These are phyloP conservation scores for Linum tenue DNA, from an alignment of 345 rosid genomes.

Conservation along the genomic window DNA sequence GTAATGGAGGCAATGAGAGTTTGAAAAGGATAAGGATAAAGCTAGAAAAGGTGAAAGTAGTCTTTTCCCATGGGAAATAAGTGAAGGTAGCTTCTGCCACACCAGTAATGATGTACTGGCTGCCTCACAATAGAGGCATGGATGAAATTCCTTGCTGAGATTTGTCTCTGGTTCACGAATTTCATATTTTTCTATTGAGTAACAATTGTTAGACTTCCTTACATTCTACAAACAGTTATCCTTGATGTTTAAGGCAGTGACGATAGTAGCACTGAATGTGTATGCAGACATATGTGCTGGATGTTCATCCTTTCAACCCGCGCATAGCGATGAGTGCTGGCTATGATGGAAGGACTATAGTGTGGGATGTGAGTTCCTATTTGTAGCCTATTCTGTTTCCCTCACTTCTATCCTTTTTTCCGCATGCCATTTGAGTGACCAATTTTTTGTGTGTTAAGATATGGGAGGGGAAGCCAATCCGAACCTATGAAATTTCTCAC, in stretches of 20 bases:
- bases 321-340: conserved; percentile 99
- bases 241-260: background rate
- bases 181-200: too few species aligned
- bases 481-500: conserved; percentile 76
- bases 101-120: too few species aligned
- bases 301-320: conserved; percentile 97
- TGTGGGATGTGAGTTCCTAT: conserved; percentile 91
- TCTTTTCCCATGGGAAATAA: too few species aligned
- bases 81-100: too few species aligned
- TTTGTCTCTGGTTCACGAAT: too few species aligned
- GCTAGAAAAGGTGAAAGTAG: too few species aligned
- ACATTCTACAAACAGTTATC: conserved; percentile 4
- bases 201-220: conserved; percentile 5
- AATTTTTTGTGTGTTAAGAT: conserved; percentile 40
- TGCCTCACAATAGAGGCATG: too few species aligned
- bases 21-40: too few species aligned
- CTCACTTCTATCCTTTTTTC: conserved; percentile 8
- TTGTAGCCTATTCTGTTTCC: conserved; percentile 12
- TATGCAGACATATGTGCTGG: conserved; percentile 92
- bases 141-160: too few species aligned
- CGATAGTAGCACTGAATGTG: conserved; percentile 5
- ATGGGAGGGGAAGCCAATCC: conserved; percentile 96
- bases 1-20: too few species aligned
- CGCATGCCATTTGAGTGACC: conserved; percentile 3
- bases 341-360: conserved; percentile 89